phyloP scores from a whole-genome alignment of 306 rosid genomes.

The Erythrophleum fordii region DNA sequence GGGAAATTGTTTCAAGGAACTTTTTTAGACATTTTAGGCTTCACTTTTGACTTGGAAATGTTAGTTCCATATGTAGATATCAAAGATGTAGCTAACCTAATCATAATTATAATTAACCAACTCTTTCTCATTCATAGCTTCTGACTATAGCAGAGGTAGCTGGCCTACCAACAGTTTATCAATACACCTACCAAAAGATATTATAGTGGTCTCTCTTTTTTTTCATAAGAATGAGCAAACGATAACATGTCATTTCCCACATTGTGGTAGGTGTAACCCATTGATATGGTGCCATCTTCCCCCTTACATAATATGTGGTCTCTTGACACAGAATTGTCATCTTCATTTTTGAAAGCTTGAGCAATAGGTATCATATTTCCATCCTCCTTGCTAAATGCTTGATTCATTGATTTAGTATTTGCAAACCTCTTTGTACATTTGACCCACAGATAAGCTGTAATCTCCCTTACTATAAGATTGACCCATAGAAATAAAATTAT shows the following conservation, averaged over 20 bases:
- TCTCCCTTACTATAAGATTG: no score
- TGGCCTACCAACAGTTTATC: slow-evolving; percentile 66
- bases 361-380: no score
- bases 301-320: no score
- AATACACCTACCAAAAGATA: slow-evolving; percentile 66
- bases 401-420: no score
- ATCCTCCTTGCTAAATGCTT: no score
- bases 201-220: slow-evolving; percentile 76
- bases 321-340: no score
- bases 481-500: no score
- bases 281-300: no score
- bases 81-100: slow-evolving; percentile 35
- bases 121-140: slow-evolving; percentile 47
- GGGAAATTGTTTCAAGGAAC: slow-evolving; percentile 75
- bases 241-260: slow-evolving; percentile 44
- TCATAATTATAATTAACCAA: slow-evolving; percentile 45
- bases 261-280: slow-evolving; percentile 31
- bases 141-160: slow-evolving; percentile 44
- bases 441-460: no score
- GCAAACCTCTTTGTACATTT: no score
- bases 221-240: slow-evolving; percentile 49
- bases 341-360: no score
- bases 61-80: slow-evolving; percentile 47
- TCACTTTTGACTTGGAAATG: slow-evolving; percentile 55
- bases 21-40: slow-evolving; percentile 60